phyloP scores from a whole-genome alignment of 352 stramenopile genomes.

The Globisporangium ultimum region DNA sequence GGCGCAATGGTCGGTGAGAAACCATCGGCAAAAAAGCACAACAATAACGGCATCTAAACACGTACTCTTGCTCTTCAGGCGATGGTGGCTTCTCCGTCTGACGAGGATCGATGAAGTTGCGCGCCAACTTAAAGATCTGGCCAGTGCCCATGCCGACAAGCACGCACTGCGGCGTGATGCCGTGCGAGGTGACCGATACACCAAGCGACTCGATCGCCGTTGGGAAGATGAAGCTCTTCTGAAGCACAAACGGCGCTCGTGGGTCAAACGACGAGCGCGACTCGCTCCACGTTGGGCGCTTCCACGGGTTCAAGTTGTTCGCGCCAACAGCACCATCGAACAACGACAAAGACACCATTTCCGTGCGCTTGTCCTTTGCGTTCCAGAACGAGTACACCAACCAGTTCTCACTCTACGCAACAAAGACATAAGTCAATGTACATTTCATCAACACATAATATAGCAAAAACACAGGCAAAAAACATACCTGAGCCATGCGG shows the following conservation, averaged over 20 bases:
- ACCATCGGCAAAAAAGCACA: neutral
- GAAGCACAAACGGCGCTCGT: slow-evolving; percentile 88
- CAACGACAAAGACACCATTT: slow-evolving; percentile 84
- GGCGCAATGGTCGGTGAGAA: neutral
- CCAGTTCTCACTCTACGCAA: slow-evolving; percentile 91
- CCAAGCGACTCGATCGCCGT: slow-evolving; percentile 88
- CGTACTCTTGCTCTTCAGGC: slow-evolving; percentile 61
- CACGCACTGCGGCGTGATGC: slow-evolving; percentile 94
- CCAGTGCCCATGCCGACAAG: slow-evolving; percentile 91
- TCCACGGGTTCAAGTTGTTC: slow-evolving; percentile 94
- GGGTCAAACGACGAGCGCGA: slow-evolving; percentile 92
- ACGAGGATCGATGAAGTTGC: slow-evolving; percentile 92
- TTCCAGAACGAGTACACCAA: slow-evolving; percentile 97
- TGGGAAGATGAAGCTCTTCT: slow-evolving; percentile 94
- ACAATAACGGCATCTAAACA: neutral
- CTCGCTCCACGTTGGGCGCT: slow-evolving; percentile 84
- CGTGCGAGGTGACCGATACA: slow-evolving; percentile 90
- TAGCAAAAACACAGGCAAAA: neutral
- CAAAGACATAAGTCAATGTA: slow-evolving; percentile 2
- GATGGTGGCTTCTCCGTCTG: slow-evolving; percentile 91
- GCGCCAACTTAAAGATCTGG: slow-evolving; percentile 92
- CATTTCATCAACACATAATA: slow-evolving; percentile 6
- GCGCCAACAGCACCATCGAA: slow-evolving; percentile 96
- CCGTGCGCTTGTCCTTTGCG: slow-evolving; percentile 78
- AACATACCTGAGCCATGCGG: slow-evolving; percentile 61